Percentiles rank a stretch among this genome's conserved stretches.
phyloP scores from a whole-genome alignment of 306 rosid genomes.

The Corylus americana region DNA sequence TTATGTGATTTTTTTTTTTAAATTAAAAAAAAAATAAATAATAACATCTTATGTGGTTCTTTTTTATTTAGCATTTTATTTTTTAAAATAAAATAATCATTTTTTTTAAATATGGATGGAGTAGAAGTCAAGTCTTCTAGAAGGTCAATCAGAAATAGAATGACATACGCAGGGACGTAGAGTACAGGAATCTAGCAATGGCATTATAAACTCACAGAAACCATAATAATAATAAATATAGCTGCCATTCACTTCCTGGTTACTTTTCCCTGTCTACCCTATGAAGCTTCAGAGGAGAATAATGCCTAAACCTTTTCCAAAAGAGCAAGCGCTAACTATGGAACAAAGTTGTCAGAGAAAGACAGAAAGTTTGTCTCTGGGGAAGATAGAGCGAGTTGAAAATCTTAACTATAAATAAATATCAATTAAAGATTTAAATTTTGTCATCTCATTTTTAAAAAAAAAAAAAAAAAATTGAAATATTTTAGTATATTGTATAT shows the following conservation, averaged over 20 bases:
- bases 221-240: neutral
- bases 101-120: neutral
- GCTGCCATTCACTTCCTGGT: conserved; percentile 1
- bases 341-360: neutral
- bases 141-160: conserved; percentile 21
- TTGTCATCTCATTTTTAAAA: too few relatives aligned
- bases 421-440: too few relatives aligned
- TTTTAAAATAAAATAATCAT: too few relatives aligned
- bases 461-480: too few relatives aligned
- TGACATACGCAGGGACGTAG: neutral
- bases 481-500: too few relatives aligned
- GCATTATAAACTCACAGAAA: neutral
- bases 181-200: neutral
- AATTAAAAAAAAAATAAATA: too few relatives aligned
- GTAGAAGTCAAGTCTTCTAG: conserved; percentile 39
- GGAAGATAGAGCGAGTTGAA: too few relatives aligned
- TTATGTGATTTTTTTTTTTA: too few relatives aligned
- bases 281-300: neutral
- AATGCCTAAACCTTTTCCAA: neutral
- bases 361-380: too few relatives aligned
- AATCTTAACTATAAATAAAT: too few relatives aligned
- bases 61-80: too few relatives aligned
- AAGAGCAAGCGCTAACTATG: neutral
- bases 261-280: neutral
- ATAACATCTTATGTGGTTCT: too few relatives aligned